Evolutionary conservation across 1,284 basidiomycete genomes (phyloP).

Genomic region (Ustilago loliicola): DNA sequence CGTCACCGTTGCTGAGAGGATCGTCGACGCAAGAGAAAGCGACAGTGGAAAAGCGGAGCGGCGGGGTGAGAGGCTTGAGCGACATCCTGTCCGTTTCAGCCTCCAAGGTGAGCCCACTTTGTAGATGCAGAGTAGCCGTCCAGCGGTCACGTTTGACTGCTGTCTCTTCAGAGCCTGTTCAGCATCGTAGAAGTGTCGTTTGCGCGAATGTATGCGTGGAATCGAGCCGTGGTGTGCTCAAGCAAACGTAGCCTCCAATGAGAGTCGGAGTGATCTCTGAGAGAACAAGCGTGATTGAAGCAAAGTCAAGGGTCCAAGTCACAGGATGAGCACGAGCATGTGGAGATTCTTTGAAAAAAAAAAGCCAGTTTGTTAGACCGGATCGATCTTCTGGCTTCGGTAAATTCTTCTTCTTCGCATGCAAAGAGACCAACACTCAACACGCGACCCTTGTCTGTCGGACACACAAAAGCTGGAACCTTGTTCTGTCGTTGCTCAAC

Average conservation of each 20-base stretch:
- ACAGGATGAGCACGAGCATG: constrained; percentile 8
- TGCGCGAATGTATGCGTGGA: no score
- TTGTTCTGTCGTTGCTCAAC: neutral
- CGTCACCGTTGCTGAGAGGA: neutral
- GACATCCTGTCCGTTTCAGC: constrained; percentile 25
- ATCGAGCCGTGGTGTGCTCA: no score
- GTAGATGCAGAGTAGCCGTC: neutral
- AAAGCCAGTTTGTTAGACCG: constrained; percentile 28
- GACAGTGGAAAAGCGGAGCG: constrained; percentile 60
- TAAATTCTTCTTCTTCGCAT: neutral
- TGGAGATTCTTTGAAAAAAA: constrained; percentile 18
- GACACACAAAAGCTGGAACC: constrained; percentile 11
- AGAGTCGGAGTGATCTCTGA: neutral
- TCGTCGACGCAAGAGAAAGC: constrained; percentile 45
- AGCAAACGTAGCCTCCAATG: no score
- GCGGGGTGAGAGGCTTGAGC: constrained; percentile 58
- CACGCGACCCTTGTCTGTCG: constrained; percentile 22
- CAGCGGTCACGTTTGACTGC: neutral
- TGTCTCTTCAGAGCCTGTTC: constrained; percentile 3
- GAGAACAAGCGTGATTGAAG: neutral
- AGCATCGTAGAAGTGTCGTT: neutral
- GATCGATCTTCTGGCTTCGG: neutral
- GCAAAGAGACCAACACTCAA: constrained; percentile 42
- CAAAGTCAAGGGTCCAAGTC: constrained; percentile 22
- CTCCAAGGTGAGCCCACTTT: no score